Conservation (phyloP, 371 early-diverging fungal genomes). For the Rhizopus delemar region DNA sequence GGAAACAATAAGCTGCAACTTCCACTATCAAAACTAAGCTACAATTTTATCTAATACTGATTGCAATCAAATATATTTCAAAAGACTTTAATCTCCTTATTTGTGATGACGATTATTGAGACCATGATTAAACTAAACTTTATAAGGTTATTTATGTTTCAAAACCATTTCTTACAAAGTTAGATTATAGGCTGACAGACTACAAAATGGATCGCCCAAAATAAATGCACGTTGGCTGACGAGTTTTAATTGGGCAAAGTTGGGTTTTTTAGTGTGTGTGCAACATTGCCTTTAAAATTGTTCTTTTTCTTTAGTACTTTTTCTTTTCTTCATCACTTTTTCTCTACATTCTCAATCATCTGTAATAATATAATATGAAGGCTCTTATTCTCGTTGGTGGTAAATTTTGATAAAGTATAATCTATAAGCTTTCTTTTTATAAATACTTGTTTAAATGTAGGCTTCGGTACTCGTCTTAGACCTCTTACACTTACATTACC, state of each 20-base stretch:
- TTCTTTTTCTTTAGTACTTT: constrained; percentile 1
- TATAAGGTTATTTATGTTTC: too few relatives aligned
- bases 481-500: constrained; percentile 98
- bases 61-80: too few relatives aligned
- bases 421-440: neutral
- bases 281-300: neutral
- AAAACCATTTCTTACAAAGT: too few relatives aligned
- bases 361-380: constrained; percentile 67
- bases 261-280: too few relatives aligned
- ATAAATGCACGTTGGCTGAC: neutral
- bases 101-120: too few relatives aligned
- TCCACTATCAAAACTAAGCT: too few relatives aligned
- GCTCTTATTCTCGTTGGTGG: constrained; percentile 99
- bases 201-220: too few relatives aligned
- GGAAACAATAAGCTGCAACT: too few relatives aligned
- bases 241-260: neutral
- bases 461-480: constrained; percentile 98
- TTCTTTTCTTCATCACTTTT: constrained; percentile 17
- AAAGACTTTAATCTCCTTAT: too few relatives aligned
- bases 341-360: constrained; percentile 8
- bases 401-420: constrained; percentile 24
- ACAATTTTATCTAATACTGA: too few relatives aligned
- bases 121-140: too few relatives aligned
- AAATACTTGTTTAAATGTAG: constrained; percentile 38
- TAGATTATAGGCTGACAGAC: too few relatives aligned